Base-by-base conservation (phyloP, 257 asterid species). In the Solanum piurae region DNA sequence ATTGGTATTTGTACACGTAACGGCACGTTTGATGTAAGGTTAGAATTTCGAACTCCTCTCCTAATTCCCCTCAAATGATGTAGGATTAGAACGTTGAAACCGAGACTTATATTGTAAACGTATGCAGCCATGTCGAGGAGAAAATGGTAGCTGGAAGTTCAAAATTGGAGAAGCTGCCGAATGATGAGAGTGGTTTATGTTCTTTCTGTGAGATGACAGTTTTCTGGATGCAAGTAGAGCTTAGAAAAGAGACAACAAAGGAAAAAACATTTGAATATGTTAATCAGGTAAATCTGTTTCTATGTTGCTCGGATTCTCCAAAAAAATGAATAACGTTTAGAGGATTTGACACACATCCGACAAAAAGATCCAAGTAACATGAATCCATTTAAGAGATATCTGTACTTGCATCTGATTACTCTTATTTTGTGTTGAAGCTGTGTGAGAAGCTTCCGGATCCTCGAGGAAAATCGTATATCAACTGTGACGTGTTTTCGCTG, bases 201-300 rank as follows among this genome's bases (percentile, higher is more conserved):
- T 62, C 92, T 18, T 62, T 86, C 58, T 90, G 92, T 46, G 89
- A 90, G 85, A 90, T 86, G 92, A 80, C 87, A 13, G 92, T 88
- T 87, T 88, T 90, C 75, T 90, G 92, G 92, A 88, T 90, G 77
- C 89, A 90, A 86, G 90, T 88, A 12, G 89, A 90, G 34, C 34
- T 90, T 9, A 88, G 84, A 46, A 88, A 90, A 86, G 83, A 90
- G 87, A 86, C 37, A 72, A 83, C 90, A 7, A 88, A 90, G 25
- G 92, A 88, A 42, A 88, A 86, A n/a, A 72, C 36, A 25, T 83
- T 90, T 42, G 87, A 83, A 66, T 88, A 90, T 76, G 87, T 88
- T 12, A 49, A 86, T 62, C 89, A 90, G 89, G 92, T 73, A 72
- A 33, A 69, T 69, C 79, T 12, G 7, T 69, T 29, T 29, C 38